phyloP scores from a whole-genome alignment of 371 early-diverging fungal species.

The Sporodiniella umbellata region DNA sequence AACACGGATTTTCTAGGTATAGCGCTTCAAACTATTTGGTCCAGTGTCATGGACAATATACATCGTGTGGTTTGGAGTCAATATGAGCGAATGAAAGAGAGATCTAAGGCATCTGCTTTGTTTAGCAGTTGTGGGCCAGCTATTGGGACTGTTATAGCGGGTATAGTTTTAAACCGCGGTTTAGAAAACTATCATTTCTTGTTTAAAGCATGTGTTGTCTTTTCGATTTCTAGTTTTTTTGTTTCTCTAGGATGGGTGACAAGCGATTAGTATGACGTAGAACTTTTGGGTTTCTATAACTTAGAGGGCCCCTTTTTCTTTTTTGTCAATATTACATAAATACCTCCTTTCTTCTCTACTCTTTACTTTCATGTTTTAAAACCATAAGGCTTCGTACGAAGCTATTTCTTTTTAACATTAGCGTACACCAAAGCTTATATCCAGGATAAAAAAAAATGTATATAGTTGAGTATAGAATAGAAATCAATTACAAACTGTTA shows the following conservation, averaged over 20 bases:
- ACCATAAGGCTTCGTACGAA: too few species aligned
- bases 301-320: too few species aligned
- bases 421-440: too few species aligned
- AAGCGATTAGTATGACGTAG: conserved; percentile 6
- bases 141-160: conserved; percentile 25
- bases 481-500: too few species aligned
- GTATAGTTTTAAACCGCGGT: conserved; percentile 17
- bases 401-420: too few species aligned
- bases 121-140: conserved; percentile 35
- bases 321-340: too few species aligned
- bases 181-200: conserved; percentile 22
- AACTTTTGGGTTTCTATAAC: too few species aligned
- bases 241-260: conserved; percentile 42
- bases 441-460: too few species aligned
- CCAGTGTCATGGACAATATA: conserved; percentile 22
- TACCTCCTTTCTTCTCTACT: too few species aligned
- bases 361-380: background rate
- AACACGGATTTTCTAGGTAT: too few species aligned
- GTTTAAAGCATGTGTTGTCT: conserved; percentile 22
- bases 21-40: conserved; percentile 32
- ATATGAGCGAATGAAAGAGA: conserved; percentile 26
- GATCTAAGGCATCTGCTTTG: conserved; percentile 27
- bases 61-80: conserved; percentile 28
- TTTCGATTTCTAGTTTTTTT: conserved; percentile 32
- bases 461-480: too few species aligned